Evolutionary conservation across 257 asterid species (phyloP).

Genomic region (Echites panduratus): DNA sequence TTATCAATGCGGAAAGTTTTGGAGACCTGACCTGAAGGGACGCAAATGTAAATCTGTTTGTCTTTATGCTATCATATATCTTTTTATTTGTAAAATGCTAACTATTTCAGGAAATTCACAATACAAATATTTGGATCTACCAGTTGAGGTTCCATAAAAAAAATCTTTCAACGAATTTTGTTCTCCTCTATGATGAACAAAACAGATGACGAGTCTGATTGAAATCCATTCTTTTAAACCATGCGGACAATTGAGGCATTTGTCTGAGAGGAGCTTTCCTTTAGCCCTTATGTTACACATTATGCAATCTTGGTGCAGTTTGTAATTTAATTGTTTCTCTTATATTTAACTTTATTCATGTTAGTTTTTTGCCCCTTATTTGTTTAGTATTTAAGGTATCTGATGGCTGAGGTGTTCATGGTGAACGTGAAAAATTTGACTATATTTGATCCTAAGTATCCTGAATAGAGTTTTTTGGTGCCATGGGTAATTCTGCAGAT

Average conservation of each 20-base stretch:
- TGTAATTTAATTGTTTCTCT: too few species aligned
- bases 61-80: not conserved
- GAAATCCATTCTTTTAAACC: constrained; percentile 16
- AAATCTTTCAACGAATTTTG: not conserved
- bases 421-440: too few species aligned
- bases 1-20: constrained; percentile 13
- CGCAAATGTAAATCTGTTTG: not conserved
- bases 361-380: too few species aligned
- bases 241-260: constrained; percentile 22
- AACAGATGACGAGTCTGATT: constrained; percentile 23
- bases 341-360: too few species aligned
- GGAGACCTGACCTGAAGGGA: constrained; percentile 29
- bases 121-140: too few species aligned
- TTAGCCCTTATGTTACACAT: not conserved
- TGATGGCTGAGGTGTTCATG: too few species aligned
- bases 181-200: constrained; percentile 19
- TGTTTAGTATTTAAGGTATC: too few species aligned
- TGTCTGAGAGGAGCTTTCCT: constrained; percentile 19
- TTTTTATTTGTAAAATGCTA: not conserved
- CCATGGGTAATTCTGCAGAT: too few species aligned
- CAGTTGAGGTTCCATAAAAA: not conserved
- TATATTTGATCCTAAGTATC: too few species aligned
- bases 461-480: too few species aligned
- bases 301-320: too few species aligned
- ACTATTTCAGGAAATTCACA: not conserved